Percentiles rank a stretch among this genome's conserved stretches.
phyloP scores from a whole-genome alignment of 2,329 filamentous ascomycete species.

The Fusarium sp. region DNA sequence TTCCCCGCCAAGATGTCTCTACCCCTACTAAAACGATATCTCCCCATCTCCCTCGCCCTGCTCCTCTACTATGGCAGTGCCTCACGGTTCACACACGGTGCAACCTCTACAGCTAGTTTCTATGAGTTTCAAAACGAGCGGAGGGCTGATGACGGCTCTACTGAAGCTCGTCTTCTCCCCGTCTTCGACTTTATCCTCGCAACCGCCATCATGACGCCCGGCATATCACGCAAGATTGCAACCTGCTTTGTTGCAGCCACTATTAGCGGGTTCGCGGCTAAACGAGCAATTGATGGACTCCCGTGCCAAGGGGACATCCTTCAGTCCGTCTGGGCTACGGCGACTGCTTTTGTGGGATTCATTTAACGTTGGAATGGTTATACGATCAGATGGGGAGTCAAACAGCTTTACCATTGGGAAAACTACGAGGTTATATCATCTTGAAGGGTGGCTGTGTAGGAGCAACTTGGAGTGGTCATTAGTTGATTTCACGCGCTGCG shows the following conservation, averaged over 20 bases:
- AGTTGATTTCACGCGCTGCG: too few species aligned
- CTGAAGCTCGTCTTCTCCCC: slow-evolving; percentile 9
- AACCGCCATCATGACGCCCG: not conserved
- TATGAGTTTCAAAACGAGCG: slow-evolving; percentile 27
- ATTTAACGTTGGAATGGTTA: not conserved
- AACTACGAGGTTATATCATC: not conserved
- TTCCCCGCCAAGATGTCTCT: not conserved
- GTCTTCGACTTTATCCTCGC: slow-evolving; percentile 20
- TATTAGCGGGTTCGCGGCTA: slow-evolving; percentile 8
- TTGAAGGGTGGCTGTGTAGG: not conserved
- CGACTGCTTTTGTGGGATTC: not conserved
- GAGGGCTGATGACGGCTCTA: slow-evolving; percentile 16
- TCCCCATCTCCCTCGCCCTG: slow-evolving; percentile 14
- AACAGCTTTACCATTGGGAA: not conserved
- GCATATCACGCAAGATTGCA: slow-evolving; percentile 9
- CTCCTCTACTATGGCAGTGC: slow-evolving; percentile 34
- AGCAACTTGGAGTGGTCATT: not conserved
- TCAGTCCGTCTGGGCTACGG: slow-evolving; percentile 21
- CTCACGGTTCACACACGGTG: slow-evolving; percentile 24
- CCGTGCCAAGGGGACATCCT: slow-evolving; percentile 7
- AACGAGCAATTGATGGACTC: slow-evolving; percentile 5
- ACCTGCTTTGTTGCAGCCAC: slow-evolving; percentile 26
- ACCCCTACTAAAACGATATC: not conserved
- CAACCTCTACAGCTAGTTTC: slow-evolving; percentile 20
- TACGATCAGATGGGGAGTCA: not conserved